Percentiles rank a stretch among this genome's conserved stretches.
Conservation (phyloP, 345 rosid genomes). For the Excoecaria agallocha region DNA sequence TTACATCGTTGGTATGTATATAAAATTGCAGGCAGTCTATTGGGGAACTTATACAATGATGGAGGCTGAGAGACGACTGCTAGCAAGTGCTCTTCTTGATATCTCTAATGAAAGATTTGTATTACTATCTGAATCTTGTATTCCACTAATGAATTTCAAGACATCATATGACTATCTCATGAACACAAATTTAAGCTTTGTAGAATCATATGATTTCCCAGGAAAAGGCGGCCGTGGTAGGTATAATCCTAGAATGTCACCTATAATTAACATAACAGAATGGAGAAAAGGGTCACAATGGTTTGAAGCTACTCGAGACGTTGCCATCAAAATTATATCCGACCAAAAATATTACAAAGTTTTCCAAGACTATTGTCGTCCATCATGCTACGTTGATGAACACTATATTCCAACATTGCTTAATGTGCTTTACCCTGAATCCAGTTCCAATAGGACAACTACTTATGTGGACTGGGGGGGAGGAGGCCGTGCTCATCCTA, state of each 20-base stretch:
- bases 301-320: constrained; percentile 62
- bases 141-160: constrained; percentile 47
- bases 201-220: constrained; percentile 44
- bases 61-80: constrained; percentile 46
- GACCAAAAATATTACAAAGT: constrained; percentile 46
- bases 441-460: constrained; percentile 47
- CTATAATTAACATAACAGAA: constrained; percentile 39
- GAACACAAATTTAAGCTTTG: constrained; percentile 34
- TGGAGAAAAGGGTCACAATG: constrained; percentile 90
- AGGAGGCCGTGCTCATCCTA: constrained; percentile 62
- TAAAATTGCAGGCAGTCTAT: constrained; percentile 27
- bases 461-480: constrained; percentile 76
- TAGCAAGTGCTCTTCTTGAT: constrained; percentile 46
- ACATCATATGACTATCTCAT: constrained; percentile 39
- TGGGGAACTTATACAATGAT: constrained; percentile 50
- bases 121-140: constrained; percentile 51
- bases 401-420: constrained; percentile 67
- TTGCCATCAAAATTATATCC: constrained; percentile 40
- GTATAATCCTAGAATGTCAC: constrained; percentile 43
- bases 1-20: too few species aligned
- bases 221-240: constrained; percentile 43
- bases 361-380: constrained; percentile 40
- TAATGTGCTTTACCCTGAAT: constrained; percentile 31
- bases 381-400: constrained; percentile 69
- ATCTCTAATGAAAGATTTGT: constrained; percentile 42